A percentile compares a stretch with the other conserved stretches of the same genome.
Conservation (phyloP, 768 basidiomycete species). For the Mycena galopus region DNA sequence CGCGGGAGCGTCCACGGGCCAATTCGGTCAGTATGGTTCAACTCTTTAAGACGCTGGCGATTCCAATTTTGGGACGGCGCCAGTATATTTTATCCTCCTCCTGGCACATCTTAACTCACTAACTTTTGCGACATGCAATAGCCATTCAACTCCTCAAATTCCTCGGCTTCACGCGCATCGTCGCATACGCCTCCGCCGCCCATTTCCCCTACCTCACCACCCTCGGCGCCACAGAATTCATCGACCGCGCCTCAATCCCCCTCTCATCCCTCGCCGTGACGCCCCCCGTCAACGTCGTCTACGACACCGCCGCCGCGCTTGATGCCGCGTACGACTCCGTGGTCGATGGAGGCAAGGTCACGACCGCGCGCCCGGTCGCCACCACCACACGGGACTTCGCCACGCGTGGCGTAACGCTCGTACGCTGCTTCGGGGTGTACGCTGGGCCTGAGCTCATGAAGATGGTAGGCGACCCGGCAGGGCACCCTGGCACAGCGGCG, state of each 20-base stretch:
- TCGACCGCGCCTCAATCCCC: conserved; percentile 35
- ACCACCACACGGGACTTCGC: not conserved
- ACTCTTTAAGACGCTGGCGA: too few relatives aligned
- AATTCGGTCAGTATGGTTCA: conserved; percentile 36
- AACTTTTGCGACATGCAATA: not conserved
- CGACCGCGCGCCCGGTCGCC: not conserved
- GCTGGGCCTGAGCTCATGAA: not conserved
- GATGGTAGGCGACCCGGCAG: not conserved
- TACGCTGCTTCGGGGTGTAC: not conserved
- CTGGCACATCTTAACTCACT: too few relatives aligned
- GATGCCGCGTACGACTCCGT: conserved; percentile 9
- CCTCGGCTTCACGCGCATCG: conserved; percentile 53
- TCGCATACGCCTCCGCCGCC: conserved; percentile 51
- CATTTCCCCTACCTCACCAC: conserved; percentile 49
- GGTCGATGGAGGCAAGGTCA: not conserved
- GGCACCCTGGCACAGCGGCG: not conserved
- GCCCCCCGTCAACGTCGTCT: too few relatives aligned
- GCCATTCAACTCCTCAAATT: conserved; percentile 11
- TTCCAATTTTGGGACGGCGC: too few relatives aligned
- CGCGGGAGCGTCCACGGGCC: conserved; percentile 21
- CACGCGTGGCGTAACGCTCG: not conserved
- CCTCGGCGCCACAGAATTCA: conserved; percentile 50
- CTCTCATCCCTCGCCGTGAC: too few relatives aligned
- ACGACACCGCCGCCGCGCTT: too few relatives aligned
- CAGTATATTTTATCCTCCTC: too few relatives aligned